Conservation (phyloP, 2,329 filamentous ascomycete genomes). For the Aspergillus pseudonomiae region DNA sequence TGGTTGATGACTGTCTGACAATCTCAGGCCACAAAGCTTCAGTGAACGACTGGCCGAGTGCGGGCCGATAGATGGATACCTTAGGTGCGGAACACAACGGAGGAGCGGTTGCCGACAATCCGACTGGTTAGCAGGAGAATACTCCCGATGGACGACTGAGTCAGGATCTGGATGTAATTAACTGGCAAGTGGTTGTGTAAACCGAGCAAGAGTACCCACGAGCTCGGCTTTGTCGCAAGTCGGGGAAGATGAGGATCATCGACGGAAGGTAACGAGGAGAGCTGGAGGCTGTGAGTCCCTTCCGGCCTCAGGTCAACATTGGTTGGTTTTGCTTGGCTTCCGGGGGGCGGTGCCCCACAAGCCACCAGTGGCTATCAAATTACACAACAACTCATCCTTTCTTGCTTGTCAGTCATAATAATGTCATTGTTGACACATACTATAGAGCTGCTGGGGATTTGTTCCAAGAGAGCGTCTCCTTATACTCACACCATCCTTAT, state of each 20-base stretch:
- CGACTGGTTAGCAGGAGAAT: background rate
- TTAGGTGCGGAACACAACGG: background rate
- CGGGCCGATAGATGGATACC: constrained; percentile 3
- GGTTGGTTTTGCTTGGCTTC: background rate
- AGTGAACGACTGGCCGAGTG: constrained; percentile 1
- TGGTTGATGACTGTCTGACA: background rate
- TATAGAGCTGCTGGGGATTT: background rate
- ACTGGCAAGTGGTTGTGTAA: background rate
- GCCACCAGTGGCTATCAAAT: constrained; percentile 1
- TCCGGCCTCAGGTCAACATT: constrained; percentile 5
- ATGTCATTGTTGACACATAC: background rate
- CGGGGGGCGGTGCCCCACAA: constrained; percentile 5
- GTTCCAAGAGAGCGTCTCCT: background rate
- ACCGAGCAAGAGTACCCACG: background rate
- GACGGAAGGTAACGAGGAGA: constrained; percentile 2
- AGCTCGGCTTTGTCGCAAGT: constrained; percentile 4
- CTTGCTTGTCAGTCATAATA: background rate
- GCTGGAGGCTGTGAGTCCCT: background rate
- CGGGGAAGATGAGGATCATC: constrained; percentile 5
- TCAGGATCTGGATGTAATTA: background rate
- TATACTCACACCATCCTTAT: background rate
- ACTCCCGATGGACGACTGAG: background rate
- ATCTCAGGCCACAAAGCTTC: constrained; percentile 1
- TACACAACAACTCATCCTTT: background rate
- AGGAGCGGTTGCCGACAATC: background rate